Percentiles rank a stretch among this genome's conserved stretches.
Conservation (phyloP, 163 green algal genomes). For the Prototheca wickerhamii region DNA sequence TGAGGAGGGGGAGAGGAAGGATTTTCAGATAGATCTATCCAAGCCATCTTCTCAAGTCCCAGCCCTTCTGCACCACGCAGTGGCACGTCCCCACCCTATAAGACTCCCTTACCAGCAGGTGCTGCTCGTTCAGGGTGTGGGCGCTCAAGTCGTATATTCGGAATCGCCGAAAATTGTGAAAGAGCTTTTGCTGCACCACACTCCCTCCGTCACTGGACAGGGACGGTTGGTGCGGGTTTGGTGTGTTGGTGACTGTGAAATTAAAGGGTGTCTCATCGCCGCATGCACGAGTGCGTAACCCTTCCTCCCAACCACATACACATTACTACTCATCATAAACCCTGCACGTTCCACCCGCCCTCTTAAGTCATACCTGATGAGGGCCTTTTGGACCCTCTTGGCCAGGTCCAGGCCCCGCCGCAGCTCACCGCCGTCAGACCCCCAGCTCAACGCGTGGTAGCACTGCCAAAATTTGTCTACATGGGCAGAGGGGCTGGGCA, state of each 20-base stretch:
- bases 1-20: not conserved
- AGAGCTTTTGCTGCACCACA: constrained; percentile 23
- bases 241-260: too few species aligned
- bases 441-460: constrained; percentile 32
- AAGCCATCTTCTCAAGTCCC: too few species aligned
- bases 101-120: constrained; percentile 30
- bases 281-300: not conserved
- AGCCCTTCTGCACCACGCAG: too few species aligned
- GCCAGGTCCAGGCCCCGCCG: constrained; percentile 37
- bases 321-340: too few species aligned
- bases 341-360: too few species aligned
- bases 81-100: too few species aligned
- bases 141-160: constrained; percentile 34
- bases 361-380: constrained; percentile 30
- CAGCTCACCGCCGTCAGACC: constrained; percentile 28
- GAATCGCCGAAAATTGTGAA: constrained; percentile 34
- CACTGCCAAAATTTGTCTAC: constrained; percentile 24
- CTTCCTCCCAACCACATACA: not conserved
- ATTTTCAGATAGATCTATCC: not conserved
- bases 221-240: too few species aligned
- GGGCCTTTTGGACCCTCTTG: constrained; percentile 41
- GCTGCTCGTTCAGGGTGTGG: constrained; percentile 20
- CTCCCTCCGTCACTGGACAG: constrained; percentile 23
- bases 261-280: not conserved
- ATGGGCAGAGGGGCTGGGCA: constrained; percentile 5